A percentile compares a stretch with the other conserved stretches of the same genome.
Conservation (phyloP, 768 basidiomycete species). For the Galerina sulciceps region DNA sequence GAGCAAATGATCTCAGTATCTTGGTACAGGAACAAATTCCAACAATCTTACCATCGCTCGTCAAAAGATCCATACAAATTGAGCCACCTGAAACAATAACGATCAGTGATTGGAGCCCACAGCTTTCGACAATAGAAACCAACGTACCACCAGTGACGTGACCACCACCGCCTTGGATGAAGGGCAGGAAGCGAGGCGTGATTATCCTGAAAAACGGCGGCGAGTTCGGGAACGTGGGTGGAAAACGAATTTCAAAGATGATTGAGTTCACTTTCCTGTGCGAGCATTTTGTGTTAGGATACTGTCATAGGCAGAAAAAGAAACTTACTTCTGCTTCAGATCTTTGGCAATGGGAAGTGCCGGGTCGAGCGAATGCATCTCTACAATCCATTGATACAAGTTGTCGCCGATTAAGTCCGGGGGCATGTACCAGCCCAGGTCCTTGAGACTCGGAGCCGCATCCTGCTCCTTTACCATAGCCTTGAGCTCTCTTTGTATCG, state of each 20-base stretch:
- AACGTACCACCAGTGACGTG: constrained; percentile 63
- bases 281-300: neutral
- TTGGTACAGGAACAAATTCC: neutral
- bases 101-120: neutral
- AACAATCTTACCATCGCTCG: constrained; percentile 55
- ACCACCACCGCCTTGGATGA: constrained; percentile 72
- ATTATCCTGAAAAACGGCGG: constrained; percentile 82
- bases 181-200: constrained; percentile 73
- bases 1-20: neutral
- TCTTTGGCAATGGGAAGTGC: constrained; percentile 65
- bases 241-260: constrained; percentile 76
- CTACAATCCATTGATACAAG: constrained; percentile 74
- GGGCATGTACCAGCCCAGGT: constrained; percentile 76
- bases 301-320: neutral
- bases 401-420: constrained; percentile 69
- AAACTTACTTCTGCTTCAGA: constrained; percentile 49
- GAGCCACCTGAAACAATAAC: constrained; percentile 54
- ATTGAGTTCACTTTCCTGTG: constrained; percentile 62
- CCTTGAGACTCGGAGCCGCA: constrained; percentile 42
- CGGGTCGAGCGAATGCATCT: constrained; percentile 72
- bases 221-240: constrained; percentile 63
- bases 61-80: constrained; percentile 77
- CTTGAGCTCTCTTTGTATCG: constrained; percentile 65
- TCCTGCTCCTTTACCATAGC: constrained; percentile 66
- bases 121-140: neutral